phyloP scores from a whole-genome alignment of 1,139 yeast species.

The Hyphopichia fennica region DNA sequence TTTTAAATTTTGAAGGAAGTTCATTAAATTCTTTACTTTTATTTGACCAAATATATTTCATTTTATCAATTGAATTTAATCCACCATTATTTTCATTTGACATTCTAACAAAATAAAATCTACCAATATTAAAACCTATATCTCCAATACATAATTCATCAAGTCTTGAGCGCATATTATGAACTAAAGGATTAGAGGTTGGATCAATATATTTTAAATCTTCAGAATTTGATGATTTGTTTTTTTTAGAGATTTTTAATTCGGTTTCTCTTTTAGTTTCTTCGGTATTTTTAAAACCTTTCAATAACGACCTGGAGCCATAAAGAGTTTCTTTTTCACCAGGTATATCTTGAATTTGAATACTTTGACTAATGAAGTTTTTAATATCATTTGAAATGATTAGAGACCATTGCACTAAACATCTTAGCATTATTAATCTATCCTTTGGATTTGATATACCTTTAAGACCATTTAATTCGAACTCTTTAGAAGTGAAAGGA shows the following conservation, averaged over 20 bases:
- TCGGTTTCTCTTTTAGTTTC: slow-evolving; percentile 34
- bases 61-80: slow-evolving; percentile 31
- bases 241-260: slow-evolving; percentile 28
- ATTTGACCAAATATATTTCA: slow-evolving; percentile 25
- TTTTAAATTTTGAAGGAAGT: slow-evolving; percentile 40
- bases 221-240: slow-evolving; percentile 13
- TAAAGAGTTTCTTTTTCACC: slow-evolving; percentile 49
- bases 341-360: slow-evolving; percentile 41
- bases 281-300: slow-evolving; percentile 35
- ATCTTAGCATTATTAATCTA: slow-evolving; percentile 46
- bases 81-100: slow-evolving; percentile 43
- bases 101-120: slow-evolving; percentile 47
- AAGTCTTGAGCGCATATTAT: slow-evolving; percentile 38
- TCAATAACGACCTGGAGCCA: slow-evolving; percentile 38
- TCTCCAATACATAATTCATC: slow-evolving; percentile 49
- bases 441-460: slow-evolving; percentile 44
- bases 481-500: slow-evolving; percentile 33
- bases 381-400: slow-evolving; percentile 45
- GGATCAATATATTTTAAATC: slow-evolving; percentile 45
- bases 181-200: slow-evolving; percentile 38
- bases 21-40: slow-evolving; percentile 16
- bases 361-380: slow-evolving; percentile 27
- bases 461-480: slow-evolving; percentile 44
- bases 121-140: slow-evolving; percentile 44
- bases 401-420: slow-evolving; percentile 51